Base-by-base conservation (phyloP, 805 yeast species). In the Zygosaccharomyces kombuchaensis region DNA sequence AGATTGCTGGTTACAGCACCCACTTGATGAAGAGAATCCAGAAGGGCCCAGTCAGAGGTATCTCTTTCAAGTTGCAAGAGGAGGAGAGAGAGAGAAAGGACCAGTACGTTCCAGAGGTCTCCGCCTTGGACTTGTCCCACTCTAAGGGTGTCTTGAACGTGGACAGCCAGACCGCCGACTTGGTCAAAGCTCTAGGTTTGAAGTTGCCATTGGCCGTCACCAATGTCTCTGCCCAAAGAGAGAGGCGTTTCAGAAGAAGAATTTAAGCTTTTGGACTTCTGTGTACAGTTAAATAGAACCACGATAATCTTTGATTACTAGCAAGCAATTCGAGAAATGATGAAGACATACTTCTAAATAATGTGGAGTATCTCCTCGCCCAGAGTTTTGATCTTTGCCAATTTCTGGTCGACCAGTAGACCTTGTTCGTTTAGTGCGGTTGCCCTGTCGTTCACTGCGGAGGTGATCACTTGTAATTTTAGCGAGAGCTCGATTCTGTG, bases 81-180 rank as follows among this genome's bases (percentile, higher is more conserved):
- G 99, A 93, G 81, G 99, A 93, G 85, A 91, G 99, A 84, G 99
- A 93, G 82, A 87, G 99, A 81, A 93, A 95, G 81, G 98, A 93
- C 79, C 99, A 93, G 81, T 93, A 90, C 79, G 99, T 95, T 70
- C 99, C 99, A 78, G 98, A 90, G 75, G 95, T 90, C 71, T 95
- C 99, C 72, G 99, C 99, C 76, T 87, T 93, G 74, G 98, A 93
- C 80, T 85, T 93, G 72, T 82, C 95, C 64, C 87, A 87, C 84
- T 83, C 93, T 73, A 88, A 89, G 78, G 89, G 89, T 73, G 93
- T 86, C 71, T 87, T 93, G 75, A 90, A 87, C 78, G 95, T 91
- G 72, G 99, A 91, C 76, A 79, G 86, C 72, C 96, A 89, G 78
- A 91, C 98, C 69, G 88, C 88, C 71, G 93, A 86, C 71, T 81